These are phyloP conservation scores for Ascocoryne sarcoides DNA, from an alignment of 2,329 filamentous ascomycete genomes.

Conservation along the genomic window DNA sequence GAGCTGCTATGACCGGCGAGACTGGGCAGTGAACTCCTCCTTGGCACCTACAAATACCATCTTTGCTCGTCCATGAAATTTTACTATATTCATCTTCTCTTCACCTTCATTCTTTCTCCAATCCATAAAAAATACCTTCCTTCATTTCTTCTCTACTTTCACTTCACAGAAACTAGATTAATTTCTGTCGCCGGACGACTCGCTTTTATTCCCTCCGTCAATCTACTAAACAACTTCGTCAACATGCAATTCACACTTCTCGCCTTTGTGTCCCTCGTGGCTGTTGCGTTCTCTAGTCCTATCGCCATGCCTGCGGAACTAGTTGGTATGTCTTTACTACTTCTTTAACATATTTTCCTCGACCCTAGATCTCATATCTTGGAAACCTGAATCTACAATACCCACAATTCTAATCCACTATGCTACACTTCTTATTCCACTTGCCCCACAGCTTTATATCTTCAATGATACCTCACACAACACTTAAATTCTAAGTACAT, in stretches of 20 bases:
- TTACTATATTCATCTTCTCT: neutral
- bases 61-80: slow-evolving; percentile 6
- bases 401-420: neutral
- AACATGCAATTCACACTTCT: slow-evolving; percentile 26
- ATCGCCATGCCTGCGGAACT: slow-evolving; percentile 16
- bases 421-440: neutral
- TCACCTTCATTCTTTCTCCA: slow-evolving; percentile 11
- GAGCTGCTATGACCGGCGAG: too few relatives aligned
- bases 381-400: neutral
- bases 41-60: slow-evolving; percentile 19
- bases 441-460: neutral
- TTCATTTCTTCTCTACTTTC: too few relatives aligned
- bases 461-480: too few relatives aligned
- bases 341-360: neutral
- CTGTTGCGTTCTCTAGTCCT: slow-evolving; percentile 21
- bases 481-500: too few relatives aligned
- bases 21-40: slow-evolving; percentile 2
- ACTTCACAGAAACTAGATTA: too few relatives aligned
- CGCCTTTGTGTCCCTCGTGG: slow-evolving; percentile 22
- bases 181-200: slow-evolving; percentile 24
- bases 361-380: neutral
- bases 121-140: slow-evolving; percentile 11
- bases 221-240: slow-evolving; percentile 11
- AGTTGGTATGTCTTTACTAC: slow-evolving; percentile 17
- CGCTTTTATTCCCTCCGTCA: slow-evolving; percentile 5